These are phyloP conservation scores for Pythium dissimile DNA, from an alignment of 352 stramenopile genomes.

Conservation along the genomic window DNA sequence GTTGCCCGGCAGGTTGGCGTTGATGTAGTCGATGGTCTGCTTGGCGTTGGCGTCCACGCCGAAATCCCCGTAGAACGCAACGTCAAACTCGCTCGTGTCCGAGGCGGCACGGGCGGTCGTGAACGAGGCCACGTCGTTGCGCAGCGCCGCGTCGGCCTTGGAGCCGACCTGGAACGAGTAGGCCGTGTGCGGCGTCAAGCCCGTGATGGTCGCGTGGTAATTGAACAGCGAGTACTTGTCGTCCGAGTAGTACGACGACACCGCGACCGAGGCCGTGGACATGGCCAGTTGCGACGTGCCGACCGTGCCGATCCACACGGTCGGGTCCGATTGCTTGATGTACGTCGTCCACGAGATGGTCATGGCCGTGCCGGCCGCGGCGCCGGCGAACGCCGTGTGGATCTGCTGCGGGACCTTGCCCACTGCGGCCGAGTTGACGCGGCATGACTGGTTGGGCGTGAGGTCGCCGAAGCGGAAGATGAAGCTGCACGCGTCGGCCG, in stretches of 20 bases:
- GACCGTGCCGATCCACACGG: slow-evolving; percentile 33
- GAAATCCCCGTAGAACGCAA: slow-evolving; percentile 56
- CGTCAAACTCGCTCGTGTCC: slow-evolving; percentile 35
- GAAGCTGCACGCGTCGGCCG: slow-evolving; percentile 5
- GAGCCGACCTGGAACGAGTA: slow-evolving; percentile 39
- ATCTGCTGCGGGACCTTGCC: slow-evolving; percentile 33
- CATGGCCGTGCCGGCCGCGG: slow-evolving; percentile 38
- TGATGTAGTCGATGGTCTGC: slow-evolving; percentile 37
- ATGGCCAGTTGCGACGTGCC: slow-evolving; percentile 10
- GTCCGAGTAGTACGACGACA: slow-evolving; percentile 34
- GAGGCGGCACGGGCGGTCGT: slow-evolving; percentile 30
- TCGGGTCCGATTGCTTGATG: slow-evolving; percentile 14
- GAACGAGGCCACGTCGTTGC: slow-evolving; percentile 25
- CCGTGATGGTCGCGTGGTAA: slow-evolving; percentile 38
- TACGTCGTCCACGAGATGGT: slow-evolving; percentile 46
- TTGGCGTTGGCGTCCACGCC: slow-evolving; percentile 40
- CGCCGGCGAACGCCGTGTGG: slow-evolving; percentile 43
- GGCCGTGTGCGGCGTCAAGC: slow-evolving; percentile 30
- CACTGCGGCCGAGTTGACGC: slow-evolving; percentile 6
- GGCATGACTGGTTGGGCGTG: slow-evolving; percentile 19
- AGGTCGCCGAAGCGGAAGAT: slow-evolving; percentile 20
- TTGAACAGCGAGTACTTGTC: slow-evolving; percentile 36
- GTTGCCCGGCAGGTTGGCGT: slow-evolving; percentile 25
- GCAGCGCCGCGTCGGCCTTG: neutral
- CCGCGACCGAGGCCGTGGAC: slow-evolving; percentile 11